These are phyloP conservation scores for Pichia sp. DNA, from an alignment of 1,139 yeast genomes.

Conservation along the genomic window DNA sequence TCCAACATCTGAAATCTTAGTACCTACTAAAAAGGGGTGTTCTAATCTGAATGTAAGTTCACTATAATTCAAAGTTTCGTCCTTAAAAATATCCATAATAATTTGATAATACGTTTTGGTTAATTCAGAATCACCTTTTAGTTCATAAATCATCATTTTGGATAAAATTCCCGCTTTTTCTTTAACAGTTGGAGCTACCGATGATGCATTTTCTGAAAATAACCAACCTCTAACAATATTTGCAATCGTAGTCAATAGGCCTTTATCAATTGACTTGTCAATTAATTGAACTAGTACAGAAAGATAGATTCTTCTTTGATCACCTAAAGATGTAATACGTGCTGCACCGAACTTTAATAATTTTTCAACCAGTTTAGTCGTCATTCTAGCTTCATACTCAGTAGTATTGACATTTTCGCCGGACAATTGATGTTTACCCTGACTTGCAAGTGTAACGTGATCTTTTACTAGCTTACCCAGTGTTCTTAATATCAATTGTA, in stretches of 20 bases:
- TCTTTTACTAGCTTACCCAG: slow-evolving; percentile 86
- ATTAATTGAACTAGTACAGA: slow-evolving; percentile 83
- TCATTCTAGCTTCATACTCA: slow-evolving; percentile 71
- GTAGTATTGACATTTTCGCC: slow-evolving; percentile 26
- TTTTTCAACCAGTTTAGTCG: slow-evolving; percentile 69
- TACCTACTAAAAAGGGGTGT: slow-evolving; percentile 93
- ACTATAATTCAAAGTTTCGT: slow-evolving; percentile 69
- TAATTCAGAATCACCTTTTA: slow-evolving; percentile 75
- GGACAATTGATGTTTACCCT: slow-evolving; percentile 34
- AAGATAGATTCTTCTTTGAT: slow-evolving; percentile 83
- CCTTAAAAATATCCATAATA: slow-evolving; percentile 82
- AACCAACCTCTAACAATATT: slow-evolving; percentile 85
- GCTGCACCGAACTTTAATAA: slow-evolving; percentile 71
- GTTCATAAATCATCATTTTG: slow-evolving; percentile 91
- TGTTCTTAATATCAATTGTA: slow-evolving; percentile 76
- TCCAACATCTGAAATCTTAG: slow-evolving; percentile 70
- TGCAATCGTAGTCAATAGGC: slow-evolving; percentile 68
- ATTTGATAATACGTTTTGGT: slow-evolving; percentile 80
- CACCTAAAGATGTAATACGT: slow-evolving; percentile 82
- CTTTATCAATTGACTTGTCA: slow-evolving; percentile 79
- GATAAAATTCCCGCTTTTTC: slow-evolving; percentile 93
- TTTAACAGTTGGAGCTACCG: slow-evolving; percentile 83
- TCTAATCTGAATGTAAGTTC: slow-evolving; percentile 95
- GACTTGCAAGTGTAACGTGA: slow-evolving; percentile 61
- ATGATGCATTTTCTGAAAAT: slow-evolving; percentile 68